Evolutionary conservation across 2,329 filamentous ascomycete species (phyloP).

Genomic region (Fusarium clavum): DNA sequence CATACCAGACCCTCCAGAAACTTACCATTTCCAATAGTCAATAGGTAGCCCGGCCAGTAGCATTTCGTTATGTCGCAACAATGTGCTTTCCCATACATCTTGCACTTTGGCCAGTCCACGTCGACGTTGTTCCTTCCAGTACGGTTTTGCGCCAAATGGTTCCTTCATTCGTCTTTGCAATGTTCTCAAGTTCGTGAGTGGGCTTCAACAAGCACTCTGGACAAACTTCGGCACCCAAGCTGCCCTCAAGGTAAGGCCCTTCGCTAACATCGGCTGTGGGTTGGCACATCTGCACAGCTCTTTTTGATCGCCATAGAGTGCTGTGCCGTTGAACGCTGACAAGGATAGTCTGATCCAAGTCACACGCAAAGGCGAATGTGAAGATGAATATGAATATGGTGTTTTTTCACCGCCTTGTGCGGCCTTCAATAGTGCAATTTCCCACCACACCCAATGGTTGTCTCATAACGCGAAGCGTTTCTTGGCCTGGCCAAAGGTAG

Average conservation of each 20-base stretch:
- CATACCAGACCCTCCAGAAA: neutral
- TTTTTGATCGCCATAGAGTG: neutral
- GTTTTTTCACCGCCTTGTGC: constrained; percentile 30
- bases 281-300: constrained; percentile 11
- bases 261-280: neutral
- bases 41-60: constrained; percentile 3
- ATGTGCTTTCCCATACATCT: neutral
- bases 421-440: constrained; percentile 22
- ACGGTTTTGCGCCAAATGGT: neutral
- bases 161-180: neutral
- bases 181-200: neutral
- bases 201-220: constrained; percentile 25
- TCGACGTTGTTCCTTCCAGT: neutral
- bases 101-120: neutral
- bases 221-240: constrained; percentile 17
- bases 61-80: neutral
- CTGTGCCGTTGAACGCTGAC: neutral
- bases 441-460: constrained; percentile 24
- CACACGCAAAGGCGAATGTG: constrained; percentile 7
- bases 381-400: constrained; percentile 9
- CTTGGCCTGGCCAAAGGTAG: neutral
- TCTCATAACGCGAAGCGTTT: constrained; percentile 21
- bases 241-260: constrained; percentile 5
- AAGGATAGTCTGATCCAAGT: neutral
- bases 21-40: neutral